Evolutionary conservation across 2,329 filamentous ascomycete genomes (phyloP).

Genomic region (Clonostachys sp.): DNA sequence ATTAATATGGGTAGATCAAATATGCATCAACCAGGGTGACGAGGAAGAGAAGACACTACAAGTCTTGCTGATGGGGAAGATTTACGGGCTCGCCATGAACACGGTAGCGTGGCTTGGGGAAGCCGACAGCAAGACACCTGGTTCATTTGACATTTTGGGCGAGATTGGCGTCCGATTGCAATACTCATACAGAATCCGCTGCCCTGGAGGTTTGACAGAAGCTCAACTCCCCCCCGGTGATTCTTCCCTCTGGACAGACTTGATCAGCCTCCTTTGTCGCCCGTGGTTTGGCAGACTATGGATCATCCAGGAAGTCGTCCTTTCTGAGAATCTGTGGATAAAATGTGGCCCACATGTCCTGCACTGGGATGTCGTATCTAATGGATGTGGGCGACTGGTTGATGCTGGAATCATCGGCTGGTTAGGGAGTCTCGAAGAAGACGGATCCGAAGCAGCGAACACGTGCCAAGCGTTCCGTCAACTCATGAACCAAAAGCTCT

Average conservation of each 20-base stretch:
- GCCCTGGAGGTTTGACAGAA: neutral
- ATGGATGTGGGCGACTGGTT: no score
- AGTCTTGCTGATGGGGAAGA: neutral
- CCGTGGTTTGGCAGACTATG: constrained; percentile 4
- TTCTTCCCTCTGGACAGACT: neutral
- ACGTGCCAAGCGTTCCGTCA: no score
- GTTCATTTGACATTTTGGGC: neutral
- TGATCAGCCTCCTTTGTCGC: neutral
- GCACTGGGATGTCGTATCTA: neutral
- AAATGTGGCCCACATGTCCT: neutral
- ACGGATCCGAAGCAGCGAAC: no score
- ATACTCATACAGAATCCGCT: neutral
- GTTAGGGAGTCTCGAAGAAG: no score
- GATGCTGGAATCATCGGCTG: no score
- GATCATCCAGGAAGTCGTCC: constrained; percentile 4
- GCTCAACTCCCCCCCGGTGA: neutral
- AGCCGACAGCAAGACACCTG: neutral
- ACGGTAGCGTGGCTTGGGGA: neutral
- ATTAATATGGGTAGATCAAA: constrained; percentile 1
- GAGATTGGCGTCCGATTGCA: neutral
- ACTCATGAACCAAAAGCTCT: no score
- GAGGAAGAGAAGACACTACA: constrained; percentile 1
- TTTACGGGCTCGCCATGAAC: neutral
- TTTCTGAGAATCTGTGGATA: neutral
- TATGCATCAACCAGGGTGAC: constrained; percentile 4